These are phyloP conservation scores for Zymoseptoria crescenta DNA, from an alignment of 2,329 filamentous ascomycete species.

Conservation along the genomic window DNA sequence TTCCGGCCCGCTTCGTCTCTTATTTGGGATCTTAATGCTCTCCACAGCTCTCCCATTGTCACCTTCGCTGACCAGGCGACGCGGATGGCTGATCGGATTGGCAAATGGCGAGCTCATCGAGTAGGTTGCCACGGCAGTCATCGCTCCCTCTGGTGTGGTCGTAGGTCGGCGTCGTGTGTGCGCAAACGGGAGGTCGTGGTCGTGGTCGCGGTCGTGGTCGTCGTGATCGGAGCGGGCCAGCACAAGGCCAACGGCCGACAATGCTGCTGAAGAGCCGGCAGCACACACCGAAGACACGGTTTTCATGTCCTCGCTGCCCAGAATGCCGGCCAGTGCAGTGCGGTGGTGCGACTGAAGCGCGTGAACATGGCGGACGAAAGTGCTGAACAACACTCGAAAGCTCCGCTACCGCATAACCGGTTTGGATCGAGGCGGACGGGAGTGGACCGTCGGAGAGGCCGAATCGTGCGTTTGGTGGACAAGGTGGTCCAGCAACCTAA, in stretches of 20 bases:
- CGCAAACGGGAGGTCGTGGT: constrained; percentile 3
- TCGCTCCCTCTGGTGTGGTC: constrained; percentile 7
- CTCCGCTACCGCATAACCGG: background rate
- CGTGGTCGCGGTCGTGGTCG: constrained; percentile 26
- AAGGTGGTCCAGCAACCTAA: background rate
- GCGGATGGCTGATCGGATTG: constrained; percentile 5
- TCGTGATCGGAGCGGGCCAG: constrained; percentile 16
- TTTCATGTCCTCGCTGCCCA: constrained; percentile 11
- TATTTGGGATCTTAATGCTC: constrained; percentile 4
- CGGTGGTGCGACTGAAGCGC: background rate
- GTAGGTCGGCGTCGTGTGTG: background rate
- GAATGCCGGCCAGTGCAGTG: constrained; percentile 1
- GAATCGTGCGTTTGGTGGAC: background rate
- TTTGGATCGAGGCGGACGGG: background rate
- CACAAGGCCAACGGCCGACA: constrained; percentile 48
- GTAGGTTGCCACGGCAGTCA: constrained; percentile 14
- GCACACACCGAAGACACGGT: constrained; percentile 45
- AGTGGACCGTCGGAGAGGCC: background rate
- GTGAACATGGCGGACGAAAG: constrained; percentile 1
- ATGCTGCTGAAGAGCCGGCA: constrained; percentile 52
- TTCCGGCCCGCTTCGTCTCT: constrained; percentile 10
- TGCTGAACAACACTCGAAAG: background rate
- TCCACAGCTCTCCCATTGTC: constrained; percentile 6
- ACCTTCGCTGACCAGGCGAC: constrained; percentile 9
- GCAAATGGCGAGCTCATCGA: constrained; percentile 16